Evolutionary conservation across 2,329 filamentous ascomycete species (phyloP).

Genomic region (Cytospora piceicola): DNA sequence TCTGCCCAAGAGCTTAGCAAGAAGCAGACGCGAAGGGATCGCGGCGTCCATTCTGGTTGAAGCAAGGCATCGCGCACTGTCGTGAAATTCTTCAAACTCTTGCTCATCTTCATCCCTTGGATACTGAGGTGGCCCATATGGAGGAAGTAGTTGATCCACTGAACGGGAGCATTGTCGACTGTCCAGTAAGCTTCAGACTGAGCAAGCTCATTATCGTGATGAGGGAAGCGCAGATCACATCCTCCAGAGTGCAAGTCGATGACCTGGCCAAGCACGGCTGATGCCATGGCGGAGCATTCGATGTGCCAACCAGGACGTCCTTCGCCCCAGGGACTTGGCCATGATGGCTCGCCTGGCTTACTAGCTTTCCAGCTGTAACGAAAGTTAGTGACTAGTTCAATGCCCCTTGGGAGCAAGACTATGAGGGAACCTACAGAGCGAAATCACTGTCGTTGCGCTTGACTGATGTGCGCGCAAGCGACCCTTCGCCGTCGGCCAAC

Average conservation of each 20-base stretch:
- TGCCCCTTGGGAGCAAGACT: too few relatives aligned
- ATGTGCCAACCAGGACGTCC: constrained; percentile 96
- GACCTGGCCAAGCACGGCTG: constrained; percentile 74
- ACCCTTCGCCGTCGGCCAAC: constrained; percentile 87
- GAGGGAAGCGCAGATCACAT: constrained; percentile 87
- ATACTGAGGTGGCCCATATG: constrained; percentile 95
- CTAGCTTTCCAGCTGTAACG: constrained; percentile 70
- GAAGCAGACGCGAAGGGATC: constrained; percentile 70
- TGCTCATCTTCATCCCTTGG: constrained; percentile 92
- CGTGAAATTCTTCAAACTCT: constrained; percentile 93
- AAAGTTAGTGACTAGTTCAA: too few relatives aligned
- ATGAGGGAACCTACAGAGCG: constrained; percentile 61
- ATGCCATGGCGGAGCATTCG: constrained; percentile 95
- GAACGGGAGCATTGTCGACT: constrained; percentile 44
- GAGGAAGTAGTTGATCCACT: constrained; percentile 91
- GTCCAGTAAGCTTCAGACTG: constrained; percentile 73
- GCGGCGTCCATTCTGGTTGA: constrained; percentile 65
- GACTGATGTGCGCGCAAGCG: constrained; percentile 64
- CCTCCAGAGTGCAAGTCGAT: constrained; percentile 93
- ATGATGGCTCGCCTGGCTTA: constrained; percentile 89
- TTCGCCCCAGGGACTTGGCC: constrained; percentile 85
- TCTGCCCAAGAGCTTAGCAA: constrained; percentile 71
- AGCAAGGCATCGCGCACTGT: constrained; percentile 60
- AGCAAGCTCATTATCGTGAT: constrained; percentile 87
- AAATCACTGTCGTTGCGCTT: constrained; percentile 86